These are phyloP conservation scores for Acacia concinna DNA, from an alignment of 331 rosid species.

Conservation along the genomic window DNA sequence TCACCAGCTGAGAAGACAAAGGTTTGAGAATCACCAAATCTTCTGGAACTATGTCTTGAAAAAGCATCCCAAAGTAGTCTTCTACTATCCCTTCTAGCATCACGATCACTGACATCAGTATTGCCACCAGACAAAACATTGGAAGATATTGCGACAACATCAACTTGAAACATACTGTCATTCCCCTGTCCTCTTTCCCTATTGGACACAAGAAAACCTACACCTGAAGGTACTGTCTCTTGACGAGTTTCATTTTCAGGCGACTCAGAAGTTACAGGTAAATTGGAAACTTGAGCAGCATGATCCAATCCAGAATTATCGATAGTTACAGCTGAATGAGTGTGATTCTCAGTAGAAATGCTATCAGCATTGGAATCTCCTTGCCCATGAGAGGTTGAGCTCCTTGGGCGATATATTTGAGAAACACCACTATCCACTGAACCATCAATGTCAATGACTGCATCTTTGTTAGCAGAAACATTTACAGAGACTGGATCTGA, in stretches of 20 bases:
- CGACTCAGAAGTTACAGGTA: slow-evolving; percentile 44
- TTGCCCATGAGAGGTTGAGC: slow-evolving; percentile 51
- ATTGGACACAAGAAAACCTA: slow-evolving; percentile 72
- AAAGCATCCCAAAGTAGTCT: slow-evolving; percentile 95
- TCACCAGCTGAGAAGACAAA: slow-evolving; percentile 68
- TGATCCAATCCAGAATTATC: slow-evolving; percentile 39
- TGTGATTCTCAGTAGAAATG: slow-evolving; percentile 50
- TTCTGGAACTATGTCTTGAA: slow-evolving; percentile 82
- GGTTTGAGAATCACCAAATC: slow-evolving; percentile 80
- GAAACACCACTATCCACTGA: slow-evolving; percentile 55
- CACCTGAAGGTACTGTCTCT: slow-evolving; percentile 66
- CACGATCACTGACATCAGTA: slow-evolving; percentile 51
- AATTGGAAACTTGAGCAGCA: slow-evolving; percentile 51
- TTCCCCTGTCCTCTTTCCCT: slow-evolving; percentile 65
- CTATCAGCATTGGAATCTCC: slow-evolving; percentile 42
- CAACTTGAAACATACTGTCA: slow-evolving; percentile 73
- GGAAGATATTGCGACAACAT: slow-evolving; percentile 81
- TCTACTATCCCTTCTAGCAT: slow-evolving; percentile 80
- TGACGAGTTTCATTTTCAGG: slow-evolving; percentile 55
- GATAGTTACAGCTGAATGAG: slow-evolving; percentile 31
- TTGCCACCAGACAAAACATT: slow-evolving; percentile 60
- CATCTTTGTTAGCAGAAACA: slow-evolving; percentile 69
- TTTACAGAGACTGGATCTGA: slow-evolving; percentile 69
- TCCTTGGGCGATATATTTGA: slow-evolving; percentile 52
- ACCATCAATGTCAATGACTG: slow-evolving; percentile 55